phyloP scores from a whole-genome alignment of 306 rosid species.

The Cajanus cajan region DNA sequence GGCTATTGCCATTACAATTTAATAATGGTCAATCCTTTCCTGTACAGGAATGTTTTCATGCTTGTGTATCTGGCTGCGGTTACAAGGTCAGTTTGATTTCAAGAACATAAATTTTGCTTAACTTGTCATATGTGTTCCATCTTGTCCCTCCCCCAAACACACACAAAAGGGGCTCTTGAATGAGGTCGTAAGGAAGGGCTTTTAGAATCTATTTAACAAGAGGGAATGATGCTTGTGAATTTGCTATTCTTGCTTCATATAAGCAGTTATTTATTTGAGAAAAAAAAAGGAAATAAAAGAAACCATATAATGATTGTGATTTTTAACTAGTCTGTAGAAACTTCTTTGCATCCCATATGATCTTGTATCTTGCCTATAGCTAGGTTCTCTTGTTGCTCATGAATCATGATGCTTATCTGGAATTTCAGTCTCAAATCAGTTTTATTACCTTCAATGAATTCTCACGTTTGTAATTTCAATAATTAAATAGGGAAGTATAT shows the following conservation, averaged over 20 bases:
- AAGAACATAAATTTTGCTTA: background rate
- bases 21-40: conserved; percentile 31
- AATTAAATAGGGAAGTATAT: background rate
- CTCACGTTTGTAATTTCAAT: background rate
- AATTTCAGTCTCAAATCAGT: background rate
- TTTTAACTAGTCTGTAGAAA: background rate
- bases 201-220: background rate
- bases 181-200: background rate
- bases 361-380: background rate
- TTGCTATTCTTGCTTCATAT: background rate
- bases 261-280: background rate
- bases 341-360: background rate
- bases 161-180: background rate
- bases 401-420: background rate
- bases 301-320: background rate
- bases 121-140: background rate
- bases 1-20: background rate
- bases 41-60: conserved; percentile 80
- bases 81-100: conserved; percentile 59
- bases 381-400: conserved; percentile 3
- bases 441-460: background rate
- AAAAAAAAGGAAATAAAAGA: background rate
- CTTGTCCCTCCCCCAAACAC: background rate
- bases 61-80: conserved; percentile 92
- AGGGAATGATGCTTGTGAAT: background rate